Conservation (phyloP, 2,329 filamentous ascomycete species). For the Westerdykella sp. region DNA sequence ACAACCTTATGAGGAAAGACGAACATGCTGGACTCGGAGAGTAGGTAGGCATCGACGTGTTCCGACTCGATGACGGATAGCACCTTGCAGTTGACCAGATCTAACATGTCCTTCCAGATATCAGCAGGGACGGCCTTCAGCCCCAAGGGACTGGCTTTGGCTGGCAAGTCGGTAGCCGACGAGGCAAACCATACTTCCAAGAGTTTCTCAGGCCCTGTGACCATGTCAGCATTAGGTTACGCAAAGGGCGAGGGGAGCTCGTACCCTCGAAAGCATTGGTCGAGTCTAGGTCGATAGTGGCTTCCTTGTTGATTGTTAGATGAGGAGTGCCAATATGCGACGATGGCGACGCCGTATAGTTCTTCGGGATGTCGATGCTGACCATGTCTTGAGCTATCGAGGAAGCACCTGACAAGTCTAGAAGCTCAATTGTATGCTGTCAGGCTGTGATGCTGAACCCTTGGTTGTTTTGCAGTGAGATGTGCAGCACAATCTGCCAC, state of each 20-base stretch:
- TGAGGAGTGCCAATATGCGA: constrained; percentile 72
- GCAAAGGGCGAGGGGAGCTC: constrained; percentile 10
- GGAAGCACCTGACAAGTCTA: constrained; percentile 14
- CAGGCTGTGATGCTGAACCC: neutral
- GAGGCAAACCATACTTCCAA: constrained; percentile 97
- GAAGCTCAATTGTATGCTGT: neutral
- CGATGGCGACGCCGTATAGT: constrained; percentile 78
- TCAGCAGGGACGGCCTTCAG: constrained; percentile 80
- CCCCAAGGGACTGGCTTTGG: constrained; percentile 64
- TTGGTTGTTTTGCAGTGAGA: constrained; percentile 47
- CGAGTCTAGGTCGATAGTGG: constrained; percentile 86
- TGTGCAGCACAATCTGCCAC: constrained; percentile 82
- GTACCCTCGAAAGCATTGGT: constrained; percentile 91
- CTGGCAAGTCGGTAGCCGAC: constrained; percentile 65
- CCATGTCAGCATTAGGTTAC: constrained; percentile 13
- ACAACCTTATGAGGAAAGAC: constrained; percentile 99
- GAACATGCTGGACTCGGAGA: constrained; percentile 99
- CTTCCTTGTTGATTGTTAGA: constrained; percentile 94
- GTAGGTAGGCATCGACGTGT: constrained; percentile 88
- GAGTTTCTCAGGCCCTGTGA: constrained; percentile 82
- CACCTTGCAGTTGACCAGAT: constrained; percentile 97
- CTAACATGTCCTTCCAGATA: constrained; percentile 93
- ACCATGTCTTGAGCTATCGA: constrained; percentile 63
- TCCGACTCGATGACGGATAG: constrained; percentile 90
- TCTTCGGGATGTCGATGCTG: constrained; percentile 66